These are phyloP conservation scores for Globisporangium orthogonon DNA, from an alignment of 352 stramenopile genomes.

Conservation along the genomic window DNA sequence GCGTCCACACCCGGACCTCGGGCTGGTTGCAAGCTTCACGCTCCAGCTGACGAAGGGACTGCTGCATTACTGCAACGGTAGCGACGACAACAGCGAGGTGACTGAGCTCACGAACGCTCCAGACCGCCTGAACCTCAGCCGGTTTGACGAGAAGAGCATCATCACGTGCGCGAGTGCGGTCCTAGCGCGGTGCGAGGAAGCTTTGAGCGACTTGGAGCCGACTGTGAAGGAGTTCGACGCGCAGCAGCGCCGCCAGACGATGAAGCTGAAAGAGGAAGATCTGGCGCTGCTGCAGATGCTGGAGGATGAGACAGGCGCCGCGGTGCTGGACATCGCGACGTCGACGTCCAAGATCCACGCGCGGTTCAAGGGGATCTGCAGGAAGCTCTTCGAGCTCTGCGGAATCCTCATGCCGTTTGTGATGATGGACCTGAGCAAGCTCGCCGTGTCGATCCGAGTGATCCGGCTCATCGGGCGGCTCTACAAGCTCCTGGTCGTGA, in stretches of 20 bases:
- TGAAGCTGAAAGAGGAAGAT: constrained; percentile 40
- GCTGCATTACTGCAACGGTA: constrained; percentile 26
- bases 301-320: constrained; percentile 25
- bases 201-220: constrained; percentile 21
- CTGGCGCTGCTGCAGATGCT: constrained; percentile 25
- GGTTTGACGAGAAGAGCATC: constrained; percentile 27
- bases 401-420: constrained; percentile 35
- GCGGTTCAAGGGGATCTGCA: constrained; percentile 27
- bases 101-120: constrained; percentile 5
- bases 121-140: constrained; percentile 15
- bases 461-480: constrained; percentile 35
- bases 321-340: constrained; percentile 20
- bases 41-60: constrained; percentile 28
- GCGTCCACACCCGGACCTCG: constrained; percentile 16
- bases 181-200: constrained; percentile 24
- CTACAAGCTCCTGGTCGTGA: constrained; percentile 42
- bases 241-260: constrained; percentile 24
- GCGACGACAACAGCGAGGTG: constrained; percentile 12
- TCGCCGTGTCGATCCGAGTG: constrained; percentile 26
- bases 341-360: constrained; percentile 11
- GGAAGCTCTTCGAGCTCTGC: constrained; percentile 26
- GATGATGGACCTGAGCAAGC: constrained; percentile 36
- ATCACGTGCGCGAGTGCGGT: constrained; percentile 25
- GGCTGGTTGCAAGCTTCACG: constrained; percentile 16
- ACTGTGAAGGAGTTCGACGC: constrained; percentile 28